phyloP scores from a whole-genome alignment of 805 yeast species.

The Priceomyces melissophilus region DNA sequence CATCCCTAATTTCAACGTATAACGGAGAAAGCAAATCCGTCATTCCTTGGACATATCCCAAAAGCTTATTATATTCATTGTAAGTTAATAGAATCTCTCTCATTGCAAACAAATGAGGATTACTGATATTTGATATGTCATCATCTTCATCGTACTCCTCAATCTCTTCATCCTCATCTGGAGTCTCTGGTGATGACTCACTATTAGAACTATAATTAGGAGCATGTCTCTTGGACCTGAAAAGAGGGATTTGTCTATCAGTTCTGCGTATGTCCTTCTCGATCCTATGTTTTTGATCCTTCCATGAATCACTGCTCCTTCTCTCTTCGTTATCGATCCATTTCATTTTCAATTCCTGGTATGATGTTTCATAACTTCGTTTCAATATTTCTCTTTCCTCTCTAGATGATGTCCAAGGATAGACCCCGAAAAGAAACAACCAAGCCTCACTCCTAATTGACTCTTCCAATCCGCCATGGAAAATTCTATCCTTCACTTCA shows the following conservation, averaged over 20 bases:
- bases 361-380: constrained; percentile 55
- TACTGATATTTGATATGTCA: constrained; percentile 58
- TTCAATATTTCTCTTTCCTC: constrained; percentile 63
- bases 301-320: constrained; percentile 64
- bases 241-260: constrained; percentile 73
- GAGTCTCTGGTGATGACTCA: constrained; percentile 32
- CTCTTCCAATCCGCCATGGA: constrained; percentile 80
- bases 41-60: constrained; percentile 99
- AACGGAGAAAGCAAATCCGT: constrained; percentile 87
- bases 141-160: constrained; percentile 13
- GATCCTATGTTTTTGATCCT: constrained; percentile 83
- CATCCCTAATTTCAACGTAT: constrained; percentile 64
- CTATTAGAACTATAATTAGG: constrained; percentile 7
- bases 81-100: constrained; percentile 81
- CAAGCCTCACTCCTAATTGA: constrained; percentile 71
- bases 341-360: constrained; percentile 61
- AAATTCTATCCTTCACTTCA: constrained; percentile 79
- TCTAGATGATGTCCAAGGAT: constrained; percentile 80
- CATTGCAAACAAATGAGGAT: constrained; percentile 69
- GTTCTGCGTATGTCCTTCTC: constrained; percentile 93
- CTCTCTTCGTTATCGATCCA: constrained; percentile 61
- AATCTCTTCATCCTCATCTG: constrained; percentile 25
- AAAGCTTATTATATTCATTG: constrained; percentile 74
- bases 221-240: constrained; percentile 37
- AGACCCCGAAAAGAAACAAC: constrained; percentile 79